A percentile compares a stretch with the other conserved stretches of the same genome.
Evolutionary conservation across 2,329 filamentous ascomycete genomes (phyloP).

Genomic region (Colletotrichum sp.): DNA sequence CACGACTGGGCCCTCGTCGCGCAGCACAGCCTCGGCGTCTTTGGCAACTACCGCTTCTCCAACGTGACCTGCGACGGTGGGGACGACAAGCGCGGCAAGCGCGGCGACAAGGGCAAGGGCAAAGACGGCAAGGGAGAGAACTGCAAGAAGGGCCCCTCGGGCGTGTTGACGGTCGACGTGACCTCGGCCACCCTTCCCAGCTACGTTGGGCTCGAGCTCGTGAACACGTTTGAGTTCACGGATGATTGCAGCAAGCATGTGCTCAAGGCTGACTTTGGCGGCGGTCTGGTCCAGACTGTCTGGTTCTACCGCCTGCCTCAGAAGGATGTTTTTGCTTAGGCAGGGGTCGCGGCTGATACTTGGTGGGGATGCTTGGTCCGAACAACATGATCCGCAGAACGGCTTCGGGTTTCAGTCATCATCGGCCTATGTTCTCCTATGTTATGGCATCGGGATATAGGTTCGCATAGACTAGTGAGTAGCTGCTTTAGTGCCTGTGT

Average conservation of each 20-base stretch:
- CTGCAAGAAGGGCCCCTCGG: neutral
- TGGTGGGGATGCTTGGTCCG: too few species aligned
- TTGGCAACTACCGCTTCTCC: neutral
- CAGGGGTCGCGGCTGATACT: neutral
- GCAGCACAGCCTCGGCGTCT: conserved; percentile 3
- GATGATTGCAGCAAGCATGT: conserved; percentile 1
- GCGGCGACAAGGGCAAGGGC: neutral
- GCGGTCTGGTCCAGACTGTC: neutral
- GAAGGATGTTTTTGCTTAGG: neutral
- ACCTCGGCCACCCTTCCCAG: conserved; percentile 4
- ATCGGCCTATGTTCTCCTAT: neutral
- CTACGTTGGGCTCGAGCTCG: neutral
- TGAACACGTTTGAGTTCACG: neutral
- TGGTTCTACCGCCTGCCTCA: neutral
- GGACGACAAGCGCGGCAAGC: neutral
- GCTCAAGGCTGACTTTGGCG: neutral
- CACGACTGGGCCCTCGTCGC: neutral
- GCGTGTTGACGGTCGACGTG: neutral
- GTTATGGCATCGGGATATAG: too few species aligned
- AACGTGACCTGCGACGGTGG: neutral
- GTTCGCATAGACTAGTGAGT: too few species aligned
- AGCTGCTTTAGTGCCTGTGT: too few species aligned
- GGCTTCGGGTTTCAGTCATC: neutral
- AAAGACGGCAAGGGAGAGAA: neutral
- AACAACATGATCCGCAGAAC: too few species aligned